Evolutionary conservation across 345 rosid genomes (phyloP).

Genomic region (Eucalyptus sp.): DNA sequence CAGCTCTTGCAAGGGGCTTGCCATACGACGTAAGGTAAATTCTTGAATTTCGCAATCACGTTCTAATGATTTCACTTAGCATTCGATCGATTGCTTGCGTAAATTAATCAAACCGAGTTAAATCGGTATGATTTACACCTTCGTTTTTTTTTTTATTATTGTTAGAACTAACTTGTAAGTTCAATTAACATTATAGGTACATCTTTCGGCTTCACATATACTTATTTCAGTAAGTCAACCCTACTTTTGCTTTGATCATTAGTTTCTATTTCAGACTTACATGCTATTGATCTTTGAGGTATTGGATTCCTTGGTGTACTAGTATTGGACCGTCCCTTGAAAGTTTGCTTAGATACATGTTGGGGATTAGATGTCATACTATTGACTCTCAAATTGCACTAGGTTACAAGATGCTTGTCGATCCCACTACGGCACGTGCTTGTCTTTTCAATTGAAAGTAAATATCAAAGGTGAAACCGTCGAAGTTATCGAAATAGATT

Average conservation of each 20-base stretch:
- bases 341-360: neutral
- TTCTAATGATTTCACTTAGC: neutral
- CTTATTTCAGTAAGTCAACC: neutral
- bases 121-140: neutral
- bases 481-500: neutral
- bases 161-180: neutral
- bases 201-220: neutral
- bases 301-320: neutral
- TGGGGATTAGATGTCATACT: neutral
- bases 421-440: neutral
- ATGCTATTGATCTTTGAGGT: neutral
- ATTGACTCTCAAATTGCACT: neutral
- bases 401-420: neutral
- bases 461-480: neutral
- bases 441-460: neutral
- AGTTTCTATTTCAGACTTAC: neutral
- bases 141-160: neutral
- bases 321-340: neutral
- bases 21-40: neutral
- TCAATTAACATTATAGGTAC: neutral
- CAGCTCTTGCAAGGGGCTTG: neutral
- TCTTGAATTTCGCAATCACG: neutral
- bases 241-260: neutral
- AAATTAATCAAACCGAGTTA: neutral
- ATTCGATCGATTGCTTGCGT: neutral